phyloP scores from a whole-genome alignment of 78 protist species.

The Dictyostelium intermedium region DNA sequence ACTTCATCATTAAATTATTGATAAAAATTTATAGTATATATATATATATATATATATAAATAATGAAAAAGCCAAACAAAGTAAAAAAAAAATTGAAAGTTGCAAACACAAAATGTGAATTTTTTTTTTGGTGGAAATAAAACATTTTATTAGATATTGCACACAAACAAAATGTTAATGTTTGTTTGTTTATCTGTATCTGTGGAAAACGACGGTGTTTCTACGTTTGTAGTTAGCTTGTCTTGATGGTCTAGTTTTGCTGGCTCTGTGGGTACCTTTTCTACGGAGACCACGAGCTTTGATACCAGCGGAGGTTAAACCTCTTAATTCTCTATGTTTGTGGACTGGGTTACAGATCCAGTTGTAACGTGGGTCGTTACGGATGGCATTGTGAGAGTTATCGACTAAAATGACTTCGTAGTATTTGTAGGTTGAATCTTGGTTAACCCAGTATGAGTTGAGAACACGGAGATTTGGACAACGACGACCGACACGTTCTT shows the following conservation, averaged over 20 bases:
- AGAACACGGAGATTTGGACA: conserved; percentile 98
- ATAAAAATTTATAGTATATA: too few relatives aligned
- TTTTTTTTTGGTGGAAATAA: not conserved
- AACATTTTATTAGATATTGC: not conserved
- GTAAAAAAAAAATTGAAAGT: too few relatives aligned
- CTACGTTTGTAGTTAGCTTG: conserved; percentile 98
- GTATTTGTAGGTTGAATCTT: conserved; percentile 98
- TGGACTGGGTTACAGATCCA: conserved; percentile 97
- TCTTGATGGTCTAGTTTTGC: conserved; percentile 94
- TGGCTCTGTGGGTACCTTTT: conserved; percentile 88
- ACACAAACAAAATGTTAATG: not conserved
- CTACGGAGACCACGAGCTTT: conserved; percentile 92
- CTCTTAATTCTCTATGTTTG: conserved; percentile 98
- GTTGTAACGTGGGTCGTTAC: conserved; percentile 98
- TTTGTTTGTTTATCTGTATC: conserved; percentile 94
- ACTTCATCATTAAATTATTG: too few relatives aligned
- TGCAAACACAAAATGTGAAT: too few relatives aligned
- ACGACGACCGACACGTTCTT: conserved; percentile 97
- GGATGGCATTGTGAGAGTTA: conserved; percentile 97
- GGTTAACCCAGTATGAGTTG: conserved; percentile 99
- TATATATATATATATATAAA: too few relatives aligned
- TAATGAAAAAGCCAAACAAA: too few relatives aligned
- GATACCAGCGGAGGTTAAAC: conserved; percentile 98
- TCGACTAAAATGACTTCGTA: conserved; percentile 99
- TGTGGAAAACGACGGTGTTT: conserved; percentile 93